Conservation (phyloP, 495 filamentous ascomycete species). For the Aspergillus diversus region DNA sequence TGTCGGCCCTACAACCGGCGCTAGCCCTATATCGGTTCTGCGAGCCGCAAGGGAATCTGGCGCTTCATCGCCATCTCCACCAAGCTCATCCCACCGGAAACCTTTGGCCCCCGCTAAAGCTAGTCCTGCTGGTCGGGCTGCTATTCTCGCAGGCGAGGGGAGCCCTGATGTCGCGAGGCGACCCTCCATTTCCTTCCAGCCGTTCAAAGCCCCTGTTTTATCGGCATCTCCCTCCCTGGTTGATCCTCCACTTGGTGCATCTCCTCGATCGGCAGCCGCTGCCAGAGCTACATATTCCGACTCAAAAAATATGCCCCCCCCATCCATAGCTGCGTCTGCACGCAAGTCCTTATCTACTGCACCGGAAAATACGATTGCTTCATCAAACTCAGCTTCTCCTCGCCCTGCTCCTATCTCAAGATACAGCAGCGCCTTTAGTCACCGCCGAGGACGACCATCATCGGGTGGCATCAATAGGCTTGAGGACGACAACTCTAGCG, state of each 20-base stretch:
- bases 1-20: conserved; percentile 68
- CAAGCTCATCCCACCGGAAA: conserved; percentile 64
- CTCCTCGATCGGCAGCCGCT: conserved; percentile 62
- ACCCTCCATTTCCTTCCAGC: conserved; percentile 89
- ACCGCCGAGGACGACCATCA: conserved; percentile 76
- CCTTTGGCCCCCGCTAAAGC: conserved; percentile 62
- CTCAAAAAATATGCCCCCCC: conserved; percentile 62
- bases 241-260: conserved; percentile 56
- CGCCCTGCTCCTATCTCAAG: conserved; percentile 70
- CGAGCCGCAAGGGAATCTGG: conserved; percentile 64
- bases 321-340: conserved; percentile 48
- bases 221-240: conserved; percentile 79
- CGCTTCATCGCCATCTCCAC: conserved; percentile 45
- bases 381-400: conserved; percentile 71
- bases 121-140: conserved; percentile 62
- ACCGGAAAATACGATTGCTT: conserved; percentile 60
- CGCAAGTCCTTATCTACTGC: conserved; percentile 48
- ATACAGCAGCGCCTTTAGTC: conserved; percentile 86
- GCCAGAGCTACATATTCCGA: conserved; percentile 61
- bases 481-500: conserved; percentile 90
- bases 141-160: conserved; percentile 58
- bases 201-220: conserved; percentile 93
- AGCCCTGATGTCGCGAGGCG: conserved; percentile 62
- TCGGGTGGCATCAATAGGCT: conserved; percentile 69
- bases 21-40: conserved; percentile 86